Evolutionary conservation across 169 alveolate genomes (phyloP), one percentile per base, ranked within the genome.

Genomic region (Eimeria acervulina): DNA sequence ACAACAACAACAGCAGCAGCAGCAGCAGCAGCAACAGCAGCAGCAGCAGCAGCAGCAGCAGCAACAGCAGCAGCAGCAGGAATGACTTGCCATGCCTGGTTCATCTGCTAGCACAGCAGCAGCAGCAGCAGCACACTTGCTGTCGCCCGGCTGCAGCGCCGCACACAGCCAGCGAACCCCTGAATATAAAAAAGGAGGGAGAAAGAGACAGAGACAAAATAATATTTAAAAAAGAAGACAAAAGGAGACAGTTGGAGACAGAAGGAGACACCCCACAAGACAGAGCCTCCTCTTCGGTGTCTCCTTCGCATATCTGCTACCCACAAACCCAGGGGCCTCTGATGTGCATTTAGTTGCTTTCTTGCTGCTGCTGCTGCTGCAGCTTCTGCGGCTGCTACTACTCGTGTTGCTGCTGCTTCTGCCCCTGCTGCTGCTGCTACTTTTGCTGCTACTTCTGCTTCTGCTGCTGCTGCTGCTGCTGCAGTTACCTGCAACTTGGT

Each of bases 101-200:
- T 87, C 94, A n/a, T 87, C 94, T 17, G 80, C 83, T 31, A 87
- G 94, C n/a, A 87, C 61, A 38, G 74, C 72, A 6, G 72, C 94
- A 38, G 83, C 94, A 44, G 66, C 72, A 2, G 80, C 94, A 38
- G 47, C 94, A 42, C 26, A 81, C 13, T 12, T 5, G 12, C 83
- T 33, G 26, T 38, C 83, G 5, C 83, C 36, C 38, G 90, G 66
- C 78, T 52, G 83, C 83, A 31, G 94, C 36, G 94, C 94, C 83
- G 94, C 94, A 42, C 81, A 87, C 66, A 87, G 52, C 94, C 94
- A 87, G 38, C 72, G 94, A 5, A 87, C 81, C 28, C 94, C 94
- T 87, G 63, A 10, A 59, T 26, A 87, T 15, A 38, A 44, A 59
- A 81, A 44, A 28, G 44, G 28, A 44, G 68, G 12, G 26, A 81